Percentiles rank a stretch among this genome's conserved stretches.
phyloP scores from a whole-genome alignment of 2,329 filamentous ascomycete genomes.

The Xylaria sp. region DNA sequence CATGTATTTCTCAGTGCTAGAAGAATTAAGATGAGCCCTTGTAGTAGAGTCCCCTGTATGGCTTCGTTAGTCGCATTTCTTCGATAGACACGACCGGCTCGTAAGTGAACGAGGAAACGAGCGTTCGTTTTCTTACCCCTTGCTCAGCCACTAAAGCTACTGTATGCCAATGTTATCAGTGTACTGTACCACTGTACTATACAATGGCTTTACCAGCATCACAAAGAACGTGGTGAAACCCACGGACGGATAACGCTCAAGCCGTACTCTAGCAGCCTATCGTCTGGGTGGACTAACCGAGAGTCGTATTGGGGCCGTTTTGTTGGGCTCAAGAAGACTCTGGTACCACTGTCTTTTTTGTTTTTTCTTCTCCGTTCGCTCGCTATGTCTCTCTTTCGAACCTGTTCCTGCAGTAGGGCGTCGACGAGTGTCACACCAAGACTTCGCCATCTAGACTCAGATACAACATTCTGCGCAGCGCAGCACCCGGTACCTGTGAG shows the following conservation, averaged over 20 bases:
- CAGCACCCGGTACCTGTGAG: slow-evolving; percentile 17
- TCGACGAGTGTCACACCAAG: slow-evolving; percentile 38
- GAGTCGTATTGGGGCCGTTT: slow-evolving; percentile 27
- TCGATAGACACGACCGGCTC: slow-evolving; percentile 9
- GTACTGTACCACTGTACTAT: slow-evolving; percentile 10
- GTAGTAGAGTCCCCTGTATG: slow-evolving; percentile 10
- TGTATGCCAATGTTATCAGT: slow-evolving; percentile 1
- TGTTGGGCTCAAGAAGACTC: slow-evolving; percentile 25
- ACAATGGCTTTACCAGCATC: slow-evolving; percentile 19
- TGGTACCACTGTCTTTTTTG: slow-evolving; percentile 21
- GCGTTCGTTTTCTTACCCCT: background rate
- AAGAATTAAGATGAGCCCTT: slow-evolving; percentile 26
- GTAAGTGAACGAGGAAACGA: slow-evolving; percentile 8
- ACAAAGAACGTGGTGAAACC: slow-evolving; percentile 26
- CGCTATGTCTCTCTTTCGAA: slow-evolving; percentile 42
- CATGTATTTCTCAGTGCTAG: slow-evolving; percentile 4
- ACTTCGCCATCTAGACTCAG: slow-evolving; percentile 19
- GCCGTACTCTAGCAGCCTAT: slow-evolving; percentile 31
- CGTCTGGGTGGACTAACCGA: slow-evolving; percentile 31
- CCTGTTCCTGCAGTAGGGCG: slow-evolving; percentile 49
- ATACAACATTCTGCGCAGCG: slow-evolving; percentile 10
- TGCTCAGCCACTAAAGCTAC: slow-evolving; percentile 30
- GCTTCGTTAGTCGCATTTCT: slow-evolving; percentile 24
- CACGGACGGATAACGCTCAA: slow-evolving; percentile 29
- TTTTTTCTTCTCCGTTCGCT: background rate